Evolutionary conservation across 202 grass and related monocot species (phyloP), one percentile per base, ranked within the genome.

Genomic region (Digitaria exilis): DNA sequence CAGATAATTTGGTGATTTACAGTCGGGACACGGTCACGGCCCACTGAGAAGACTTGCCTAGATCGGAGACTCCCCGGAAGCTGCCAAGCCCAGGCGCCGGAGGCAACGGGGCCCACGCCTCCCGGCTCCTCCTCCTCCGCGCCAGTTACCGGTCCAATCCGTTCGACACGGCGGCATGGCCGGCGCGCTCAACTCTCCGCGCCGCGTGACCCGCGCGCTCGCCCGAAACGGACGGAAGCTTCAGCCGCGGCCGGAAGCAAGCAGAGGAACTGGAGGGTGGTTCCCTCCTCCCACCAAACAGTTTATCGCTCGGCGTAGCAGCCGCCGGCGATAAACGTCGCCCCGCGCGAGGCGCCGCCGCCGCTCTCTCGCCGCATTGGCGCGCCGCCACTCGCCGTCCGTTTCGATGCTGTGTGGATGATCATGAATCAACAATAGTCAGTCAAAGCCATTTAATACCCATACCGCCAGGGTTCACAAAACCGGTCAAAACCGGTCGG

Each of bases 1-100:
- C 46, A 44, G 14, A 2, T 66, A 69, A 57, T 58, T 69, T n/a
- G 19, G 35, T 25, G 28, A 17, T 19, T 41, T 43, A 25, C 3
- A 76, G 12, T 7, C 75, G 37, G 43, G 25, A 2, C 22, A 59
- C 55, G 56, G 25, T 60, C 21, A 34, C 41, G 39, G 45, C 57
- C 59, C 73, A n/a, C 74, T 49, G 19, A 70, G 82, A 69, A 69
- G 12, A 61, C 57, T 61, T 61, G 26, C 57, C 57, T 61, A 29
- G 56, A 61, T 16, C 13, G 57, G 26, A 61, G 57, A 12, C 12
- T 30, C 5, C 57, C 4, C 25, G 57, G 57, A 61, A 61, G 57
- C 12, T 30, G 57, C 57, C 57, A 61, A 56, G 54, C 54, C n/a
- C 9, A 58, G 22, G 57, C 26, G 57, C 25, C 3, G 57, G 57